Conservation (phyloP, 2,329 filamentous ascomycete species). For the Salinomyces thailandicus region DNA sequence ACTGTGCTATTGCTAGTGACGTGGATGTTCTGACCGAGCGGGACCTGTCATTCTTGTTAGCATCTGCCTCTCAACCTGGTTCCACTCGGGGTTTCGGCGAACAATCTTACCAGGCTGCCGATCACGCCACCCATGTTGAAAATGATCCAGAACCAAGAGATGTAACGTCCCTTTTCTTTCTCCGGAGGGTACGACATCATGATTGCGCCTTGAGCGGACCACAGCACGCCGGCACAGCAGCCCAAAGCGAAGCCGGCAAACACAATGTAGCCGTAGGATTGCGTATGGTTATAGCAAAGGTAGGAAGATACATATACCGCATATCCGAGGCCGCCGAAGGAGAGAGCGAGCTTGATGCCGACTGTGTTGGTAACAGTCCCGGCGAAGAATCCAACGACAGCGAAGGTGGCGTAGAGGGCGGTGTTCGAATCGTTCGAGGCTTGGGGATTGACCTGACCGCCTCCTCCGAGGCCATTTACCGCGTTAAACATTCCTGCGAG, state of each 20-base stretch:
- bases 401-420: constrained; percentile 63
- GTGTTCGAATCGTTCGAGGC: constrained; percentile 55
- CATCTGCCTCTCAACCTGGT: neutral
- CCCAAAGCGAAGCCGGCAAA: constrained; percentile 69
- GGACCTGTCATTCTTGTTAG: constrained; percentile 40
- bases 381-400: constrained; percentile 53
- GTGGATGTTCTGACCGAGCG: constrained; percentile 63
- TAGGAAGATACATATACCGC: constrained; percentile 63
- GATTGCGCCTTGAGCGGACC: constrained; percentile 73
- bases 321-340: constrained; percentile 67
- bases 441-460: constrained; percentile 37
- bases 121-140: constrained; percentile 89
- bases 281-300: constrained; percentile 58
- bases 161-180: constrained; percentile 73
- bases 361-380: constrained; percentile 67
- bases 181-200: constrained; percentile 87
- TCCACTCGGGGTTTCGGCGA: too few relatives aligned
- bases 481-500: constrained; percentile 41
- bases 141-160: constrained; percentile 88
- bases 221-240: constrained; percentile 67
- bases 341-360: constrained; percentile 57
- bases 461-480: constrained; percentile 41
- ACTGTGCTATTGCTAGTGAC: constrained; percentile 42
- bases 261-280: constrained; percentile 59
- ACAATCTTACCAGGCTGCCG: constrained; percentile 53